These are phyloP conservation scores for Ajuga chamaepitys DNA, from an alignment of 257 asterid species.

Conservation along the genomic window DNA sequence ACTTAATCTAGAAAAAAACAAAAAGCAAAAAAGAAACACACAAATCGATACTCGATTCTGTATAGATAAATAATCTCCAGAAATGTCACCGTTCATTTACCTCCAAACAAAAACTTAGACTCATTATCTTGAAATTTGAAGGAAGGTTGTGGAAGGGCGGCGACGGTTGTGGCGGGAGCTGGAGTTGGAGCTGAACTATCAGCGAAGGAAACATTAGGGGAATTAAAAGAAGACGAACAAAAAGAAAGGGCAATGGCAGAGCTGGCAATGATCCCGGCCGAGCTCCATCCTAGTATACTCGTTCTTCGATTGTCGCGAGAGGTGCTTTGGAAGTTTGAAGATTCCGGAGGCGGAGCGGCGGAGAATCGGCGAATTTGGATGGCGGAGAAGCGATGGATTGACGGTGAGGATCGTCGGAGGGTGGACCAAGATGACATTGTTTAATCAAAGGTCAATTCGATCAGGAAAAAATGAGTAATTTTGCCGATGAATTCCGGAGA, in stretches of 20 bases:
- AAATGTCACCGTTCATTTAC: slow-evolving; percentile 18
- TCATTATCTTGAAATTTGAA: neutral
- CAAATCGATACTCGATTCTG: neutral
- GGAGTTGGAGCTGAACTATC: slow-evolving; percentile 17
- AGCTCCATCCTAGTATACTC: slow-evolving; percentile 36
- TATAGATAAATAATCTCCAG: neutral
- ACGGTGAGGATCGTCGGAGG: slow-evolving; percentile 42
- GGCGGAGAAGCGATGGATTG: slow-evolving; percentile 14
- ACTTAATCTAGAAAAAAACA: neutral
- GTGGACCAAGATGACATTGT: slow-evolving; percentile 47
- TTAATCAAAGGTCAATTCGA: too few relatives aligned
- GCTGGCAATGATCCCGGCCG: slow-evolving; percentile 51
- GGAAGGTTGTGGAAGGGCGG: slow-evolving; percentile 12
- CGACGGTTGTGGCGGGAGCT: slow-evolving; percentile 14
- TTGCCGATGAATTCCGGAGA: too few relatives aligned
- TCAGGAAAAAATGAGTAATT: too few relatives aligned
- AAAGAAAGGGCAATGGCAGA: slow-evolving; percentile 43
- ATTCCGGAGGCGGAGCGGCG: slow-evolving; percentile 16
- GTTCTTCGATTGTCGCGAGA: slow-evolving; percentile 1
- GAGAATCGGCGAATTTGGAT: slow-evolving; percentile 31
- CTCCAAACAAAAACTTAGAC: slow-evolving; percentile 51
- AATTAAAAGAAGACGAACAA: slow-evolving; percentile 19
- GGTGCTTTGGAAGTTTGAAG: neutral
- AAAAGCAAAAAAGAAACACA: neutral
- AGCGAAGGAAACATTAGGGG: slow-evolving; percentile 31